Conservation (phyloP, 306 rosid genomes). For the Cicer bijugum region DNA sequence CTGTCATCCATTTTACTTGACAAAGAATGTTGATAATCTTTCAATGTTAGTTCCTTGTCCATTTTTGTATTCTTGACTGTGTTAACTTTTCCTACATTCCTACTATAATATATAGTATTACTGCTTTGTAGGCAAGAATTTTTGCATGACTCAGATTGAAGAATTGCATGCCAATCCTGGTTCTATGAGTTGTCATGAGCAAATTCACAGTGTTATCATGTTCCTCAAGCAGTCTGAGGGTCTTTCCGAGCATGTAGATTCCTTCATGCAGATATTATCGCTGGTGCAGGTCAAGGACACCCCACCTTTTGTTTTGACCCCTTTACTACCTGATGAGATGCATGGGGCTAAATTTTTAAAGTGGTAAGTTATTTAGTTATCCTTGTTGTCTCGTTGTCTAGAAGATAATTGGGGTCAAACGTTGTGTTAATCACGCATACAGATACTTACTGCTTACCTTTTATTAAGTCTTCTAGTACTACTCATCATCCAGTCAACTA, state of each 20-base stretch:
- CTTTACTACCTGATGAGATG: conserved; percentile 78
- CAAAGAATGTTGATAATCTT: conserved; percentile 6
- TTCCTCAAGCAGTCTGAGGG: conserved; percentile 86
- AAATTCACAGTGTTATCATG: conserved; percentile 71
- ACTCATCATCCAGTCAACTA: conserved; percentile 17
- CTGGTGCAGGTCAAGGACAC: conserved; percentile 74
- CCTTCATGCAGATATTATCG: conserved; percentile 93
- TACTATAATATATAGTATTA: conserved; percentile 10
- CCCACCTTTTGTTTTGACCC: conserved; percentile 64
- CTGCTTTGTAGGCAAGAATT: conserved; percentile 69
- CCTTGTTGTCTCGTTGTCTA: conserved; percentile 39
- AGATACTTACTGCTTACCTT: conserved; percentile 13
- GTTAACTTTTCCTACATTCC: not conserved
- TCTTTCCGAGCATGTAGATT: conserved; percentile 86
- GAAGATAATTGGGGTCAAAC: conserved; percentile 9
- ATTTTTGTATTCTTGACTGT: not conserved
- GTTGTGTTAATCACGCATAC: conserved; percentile 20
- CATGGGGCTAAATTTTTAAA: conserved; percentile 73
- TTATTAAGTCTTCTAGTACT: conserved; percentile 17
- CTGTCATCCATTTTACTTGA: conserved; percentile 9
- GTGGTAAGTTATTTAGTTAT: conserved; percentile 49
- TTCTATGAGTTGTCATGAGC: conserved; percentile 63
- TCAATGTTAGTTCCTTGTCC: conserved; percentile 15
- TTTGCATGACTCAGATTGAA: conserved; percentile 84
- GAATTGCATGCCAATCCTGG: conserved; percentile 70